These are phyloP conservation scores for Pulveroboletus sp. DNA, from an alignment of 1,284 basidiomycete genomes.

Conservation along the genomic window DNA sequence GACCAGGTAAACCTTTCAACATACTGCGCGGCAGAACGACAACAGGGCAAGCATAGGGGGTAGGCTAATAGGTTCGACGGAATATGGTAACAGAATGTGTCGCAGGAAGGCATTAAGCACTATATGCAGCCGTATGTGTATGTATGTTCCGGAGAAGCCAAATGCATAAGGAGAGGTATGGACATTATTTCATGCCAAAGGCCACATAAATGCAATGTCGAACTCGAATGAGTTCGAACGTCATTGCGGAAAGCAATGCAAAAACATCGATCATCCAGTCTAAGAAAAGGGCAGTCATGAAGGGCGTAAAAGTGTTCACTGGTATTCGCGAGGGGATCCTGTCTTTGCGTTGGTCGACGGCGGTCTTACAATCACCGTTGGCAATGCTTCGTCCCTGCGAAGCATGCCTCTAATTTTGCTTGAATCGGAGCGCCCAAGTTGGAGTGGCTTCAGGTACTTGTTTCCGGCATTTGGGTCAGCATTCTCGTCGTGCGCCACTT, in stretches of 20 bases:
- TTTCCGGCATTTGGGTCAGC: constrained; percentile 39
- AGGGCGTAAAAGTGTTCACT: constrained; percentile 8
- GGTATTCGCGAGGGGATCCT: constrained; percentile 13
- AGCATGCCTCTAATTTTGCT: constrained; percentile 54
- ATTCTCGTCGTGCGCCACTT: constrained; percentile 48
- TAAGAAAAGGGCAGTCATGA: background rate
- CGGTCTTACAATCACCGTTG: constrained; percentile 48
- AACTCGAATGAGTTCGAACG: background rate
- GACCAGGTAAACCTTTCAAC: background rate
- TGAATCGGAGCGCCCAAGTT: constrained; percentile 60
- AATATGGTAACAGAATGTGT: constrained; percentile 10
- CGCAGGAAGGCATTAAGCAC: background rate
- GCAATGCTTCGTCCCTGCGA: constrained; percentile 44
- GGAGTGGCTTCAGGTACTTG: constrained; percentile 53
- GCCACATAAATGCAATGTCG: background rate
- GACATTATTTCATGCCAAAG: constrained; percentile 2
- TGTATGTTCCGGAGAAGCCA: background rate
- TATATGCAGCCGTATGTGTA: background rate
- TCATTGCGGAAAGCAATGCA: constrained; percentile 7
- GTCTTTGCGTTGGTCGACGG: constrained; percentile 37
- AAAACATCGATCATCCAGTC: too few relatives aligned
- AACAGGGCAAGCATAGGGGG: background rate
- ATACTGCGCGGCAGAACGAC: background rate
- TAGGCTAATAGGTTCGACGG: background rate
- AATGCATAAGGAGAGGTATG: background rate